Evolutionary conservation across 169 alveolate species (phyloP).

Genomic region (Plasmodium relictum): DNA sequence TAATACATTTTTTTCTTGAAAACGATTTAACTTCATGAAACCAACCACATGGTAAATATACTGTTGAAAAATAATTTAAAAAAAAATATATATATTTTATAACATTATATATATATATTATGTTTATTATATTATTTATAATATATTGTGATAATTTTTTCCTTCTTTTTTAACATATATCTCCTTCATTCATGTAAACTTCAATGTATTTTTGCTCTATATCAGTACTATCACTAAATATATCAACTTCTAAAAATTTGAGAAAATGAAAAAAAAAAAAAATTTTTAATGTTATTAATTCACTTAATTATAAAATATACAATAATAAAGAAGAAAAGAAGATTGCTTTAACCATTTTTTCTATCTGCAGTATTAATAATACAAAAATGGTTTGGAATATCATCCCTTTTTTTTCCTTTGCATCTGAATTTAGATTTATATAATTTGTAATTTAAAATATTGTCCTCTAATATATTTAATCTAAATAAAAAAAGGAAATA

Average conservation of each 20-base stretch:
- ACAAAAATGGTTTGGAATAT: conserved; percentile 74
- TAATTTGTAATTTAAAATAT: conserved; percentile 61
- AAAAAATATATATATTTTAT: not conserved
- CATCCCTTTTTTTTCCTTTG: conserved; percentile 34
- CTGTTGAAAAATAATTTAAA: conserved; percentile 32
- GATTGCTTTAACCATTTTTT: conserved; percentile 32
- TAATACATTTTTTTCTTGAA: conserved; percentile 57
- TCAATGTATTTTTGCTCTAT: conserved; percentile 60
- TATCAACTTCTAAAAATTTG: conserved; percentile 60
- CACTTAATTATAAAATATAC: conserved; percentile 3
- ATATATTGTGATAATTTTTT: not conserved
- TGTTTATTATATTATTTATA: conserved; percentile 22
- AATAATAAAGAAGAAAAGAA: conserved; percentile 24
- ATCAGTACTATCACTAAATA: conserved; percentile 33
- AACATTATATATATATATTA: conserved; percentile 1
- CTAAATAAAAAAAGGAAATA: conserved; percentile 14
- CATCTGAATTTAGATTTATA: conserved; percentile 27
- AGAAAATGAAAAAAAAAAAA: conserved; percentile 24
- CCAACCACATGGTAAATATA: conserved; percentile 76
- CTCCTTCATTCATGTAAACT: conserved; percentile 62
- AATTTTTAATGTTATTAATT: not conserved
- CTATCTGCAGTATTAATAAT: conserved; percentile 52
- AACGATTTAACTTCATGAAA: conserved; percentile 76
- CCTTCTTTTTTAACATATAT: conserved; percentile 46
- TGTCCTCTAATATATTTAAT: conserved; percentile 49